Base-by-base conservation (phyloP, 2,329 filamentous ascomycete genomes). In the Sarocladiaceae sp. region DNA sequence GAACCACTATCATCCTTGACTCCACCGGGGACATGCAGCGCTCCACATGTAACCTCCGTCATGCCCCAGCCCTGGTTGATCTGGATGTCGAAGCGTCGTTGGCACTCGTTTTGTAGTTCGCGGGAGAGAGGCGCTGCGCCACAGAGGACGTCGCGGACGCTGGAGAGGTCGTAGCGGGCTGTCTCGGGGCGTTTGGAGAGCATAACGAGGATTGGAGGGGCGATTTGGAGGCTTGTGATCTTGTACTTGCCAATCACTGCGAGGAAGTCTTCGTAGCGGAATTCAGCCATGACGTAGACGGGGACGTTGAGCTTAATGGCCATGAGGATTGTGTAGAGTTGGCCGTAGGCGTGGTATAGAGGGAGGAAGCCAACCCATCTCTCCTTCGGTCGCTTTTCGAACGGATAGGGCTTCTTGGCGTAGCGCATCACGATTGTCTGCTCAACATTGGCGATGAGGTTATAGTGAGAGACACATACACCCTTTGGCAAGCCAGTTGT, bases 341-440 rank as follows among this genome's bases (percentile, higher is more conserved):
- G 80, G 2, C 77, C 77, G 55, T 78, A 81, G 6, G 79, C 80
- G 59, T 85, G 82, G 59, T 84, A 87, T 62, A 87, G 78, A 1
- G 86, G 87, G 12, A 89, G 68, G 62, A 87, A 86, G 46, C 82
- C 75, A 25, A 79, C 59, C 73, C 76, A 79, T 35, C 75, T 67
- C 58, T 78, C 77, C 8, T 64, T 61, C 20, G 71, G 71, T 31
- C 67, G 65, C 3, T 68, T 39, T 2, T 66, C 58, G 55, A 67
- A 67, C 2, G 59, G 52, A 47, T 68, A 64, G 8, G 67, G 68
- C 25, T 66, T 68, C 55, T 68, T 59, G 8, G 67, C 61, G 54
- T 72, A 73, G 20, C 68, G 66, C 60, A 75, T 72, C 61, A 71
- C 72, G 40, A 75, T 72, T 3, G 70, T 72, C 59, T 82, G 78